These are phyloP conservation scores for Limonium bicolor DNA, from an alignment of 148 eudicot species.

Conservation along the genomic window DNA sequence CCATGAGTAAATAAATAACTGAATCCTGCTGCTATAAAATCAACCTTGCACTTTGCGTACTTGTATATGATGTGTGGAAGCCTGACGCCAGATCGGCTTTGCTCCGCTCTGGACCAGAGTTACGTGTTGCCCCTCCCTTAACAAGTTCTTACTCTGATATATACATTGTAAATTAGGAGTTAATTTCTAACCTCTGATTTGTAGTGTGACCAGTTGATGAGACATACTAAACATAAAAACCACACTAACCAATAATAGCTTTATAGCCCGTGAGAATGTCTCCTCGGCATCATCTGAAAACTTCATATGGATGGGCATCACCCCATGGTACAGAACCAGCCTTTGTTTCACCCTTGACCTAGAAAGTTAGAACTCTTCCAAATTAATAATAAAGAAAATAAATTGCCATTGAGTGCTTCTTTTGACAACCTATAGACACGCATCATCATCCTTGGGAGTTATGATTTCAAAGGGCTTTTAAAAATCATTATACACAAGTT, in stretches of 20 bases:
- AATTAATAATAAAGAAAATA: constrained; percentile 1
- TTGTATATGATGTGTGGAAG: constrained; percentile 93
- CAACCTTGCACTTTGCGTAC: constrained; percentile 64
- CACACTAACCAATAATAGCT: constrained; percentile 49
- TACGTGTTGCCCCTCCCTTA: constrained; percentile 57
- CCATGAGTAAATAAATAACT: not conserved
- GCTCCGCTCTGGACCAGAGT: constrained; percentile 98
- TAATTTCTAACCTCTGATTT: too few relatives aligned
- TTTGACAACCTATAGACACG: not conserved
- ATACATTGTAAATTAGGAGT: not conserved
- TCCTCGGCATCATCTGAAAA: constrained; percentile 94
- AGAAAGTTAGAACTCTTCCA: too few relatives aligned
- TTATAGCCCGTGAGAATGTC: constrained; percentile 72
- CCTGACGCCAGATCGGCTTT: constrained; percentile 92
- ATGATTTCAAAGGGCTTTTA: too few relatives aligned
- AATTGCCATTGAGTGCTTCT: not conserved
- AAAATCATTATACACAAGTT: too few relatives aligned
- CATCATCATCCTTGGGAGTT: too few relatives aligned
- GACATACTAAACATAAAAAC: not conserved
- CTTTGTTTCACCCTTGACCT: constrained; percentile 85
- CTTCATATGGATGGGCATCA: constrained; percentile 77
- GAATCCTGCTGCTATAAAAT: not conserved
- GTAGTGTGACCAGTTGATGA: not conserved
- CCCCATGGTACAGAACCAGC: constrained; percentile 71
- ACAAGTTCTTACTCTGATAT: constrained; percentile 44